Evolutionary conservation across 345 rosid genomes (phyloP), one percentile per base, ranked within the genome.

Genomic region (Citrus unshiu): DNA sequence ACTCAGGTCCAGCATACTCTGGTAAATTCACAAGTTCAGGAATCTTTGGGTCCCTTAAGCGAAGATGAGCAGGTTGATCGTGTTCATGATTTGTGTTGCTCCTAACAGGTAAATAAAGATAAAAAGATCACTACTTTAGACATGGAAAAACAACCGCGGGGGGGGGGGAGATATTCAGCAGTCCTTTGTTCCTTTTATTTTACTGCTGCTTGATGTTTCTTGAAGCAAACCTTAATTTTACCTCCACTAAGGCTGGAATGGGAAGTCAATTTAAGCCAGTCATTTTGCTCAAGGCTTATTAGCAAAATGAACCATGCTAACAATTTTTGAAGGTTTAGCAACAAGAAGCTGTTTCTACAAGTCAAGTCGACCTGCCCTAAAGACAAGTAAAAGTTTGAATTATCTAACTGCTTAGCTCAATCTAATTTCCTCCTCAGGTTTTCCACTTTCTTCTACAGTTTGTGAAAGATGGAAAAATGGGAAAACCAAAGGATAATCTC

Each of bases 71-170:
- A 65, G 97, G 99, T 78, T 95, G 99, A 81, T 95, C 95, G 73
- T 93, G 99, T 70, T 91, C 90, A 76, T 95, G 99, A 87, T 95
- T 95, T 57, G 99, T 95, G 84, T 91, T 95, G 84, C 99, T 95
- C 93, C 99, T 95, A 82, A 83, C 3, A 73, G 71, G 35, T 34
- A 12, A 81, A 83, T 9, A 67, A 61, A 37, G 34, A 59, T 39
- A 77, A 32, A 66, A 39, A 57, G 65, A 58, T 80, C 70, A 78
- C 49, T 81, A 63, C 73, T 78, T 22, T 25, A 25, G 57, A 65
- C 19, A 35, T 12, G 51, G 51, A 13, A 46, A 13, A 46, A 46
- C 18, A 43, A 10, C 4, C 9, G 14, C 2, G 10, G 12, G 43
- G 37, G 3, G 34, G 34, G 3, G 34, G 34, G 32, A 29, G 2